These are phyloP conservation scores for Solanum hybrid DNA, from an alignment of 305 asterid species.

Conservation along the genomic window DNA sequence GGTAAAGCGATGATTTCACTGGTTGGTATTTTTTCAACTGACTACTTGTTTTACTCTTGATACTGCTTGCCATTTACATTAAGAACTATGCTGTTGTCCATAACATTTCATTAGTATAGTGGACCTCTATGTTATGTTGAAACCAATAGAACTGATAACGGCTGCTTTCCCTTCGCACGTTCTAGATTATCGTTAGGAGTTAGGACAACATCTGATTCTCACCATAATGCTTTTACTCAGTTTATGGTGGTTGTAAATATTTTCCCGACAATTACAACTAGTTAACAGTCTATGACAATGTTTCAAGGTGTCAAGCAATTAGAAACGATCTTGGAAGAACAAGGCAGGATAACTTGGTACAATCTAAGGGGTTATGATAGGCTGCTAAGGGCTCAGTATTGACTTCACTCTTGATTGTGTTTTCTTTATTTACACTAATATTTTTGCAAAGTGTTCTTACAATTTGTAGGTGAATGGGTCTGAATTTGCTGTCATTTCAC, in stretches of 20 bases:
- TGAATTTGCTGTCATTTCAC: slow-evolving; percentile 71
- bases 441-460: slow-evolving; percentile 2
- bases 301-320: not conserved
- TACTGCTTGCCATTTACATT: not conserved
- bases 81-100: not conserved
- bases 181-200: not conserved
- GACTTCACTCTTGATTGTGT: not conserved
- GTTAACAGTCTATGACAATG: not conserved
- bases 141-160: not conserved
- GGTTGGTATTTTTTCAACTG: slow-evolving; percentile 41
- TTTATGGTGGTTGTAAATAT: not conserved
- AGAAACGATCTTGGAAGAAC: not conserved
- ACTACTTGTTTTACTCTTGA: not conserved
- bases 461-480: slow-evolving; percentile 58
- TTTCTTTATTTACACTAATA: not conserved
- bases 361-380: not conserved
- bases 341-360: not conserved
- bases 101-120: slow-evolving; percentile 9
- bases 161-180: not conserved
- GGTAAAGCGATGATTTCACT: slow-evolving; percentile 58
- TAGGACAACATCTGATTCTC: not conserved
- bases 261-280: not conserved
- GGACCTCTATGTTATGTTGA: not conserved
- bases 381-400: not conserved
- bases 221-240: not conserved